phyloP scores from a whole-genome alignment of 2,329 filamentous ascomycete genomes.

The Tolypocladium nubicola region DNA sequence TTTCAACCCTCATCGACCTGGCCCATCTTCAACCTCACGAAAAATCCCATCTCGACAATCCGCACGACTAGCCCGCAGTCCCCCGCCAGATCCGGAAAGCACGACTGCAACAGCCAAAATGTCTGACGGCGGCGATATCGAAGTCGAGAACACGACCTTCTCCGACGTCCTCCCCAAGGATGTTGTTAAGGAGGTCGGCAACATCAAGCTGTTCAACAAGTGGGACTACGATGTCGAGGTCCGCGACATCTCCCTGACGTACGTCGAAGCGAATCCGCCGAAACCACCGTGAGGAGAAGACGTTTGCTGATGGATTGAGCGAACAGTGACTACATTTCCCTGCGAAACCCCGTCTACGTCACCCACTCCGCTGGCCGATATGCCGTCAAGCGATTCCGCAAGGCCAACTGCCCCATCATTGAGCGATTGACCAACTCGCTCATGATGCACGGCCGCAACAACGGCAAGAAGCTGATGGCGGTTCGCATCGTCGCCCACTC shows the following conservation, averaged over 20 bases:
- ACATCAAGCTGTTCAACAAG: constrained; percentile 96
- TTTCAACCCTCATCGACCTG: constrained; percentile 21
- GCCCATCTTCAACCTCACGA: constrained; percentile 23
- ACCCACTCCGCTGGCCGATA: constrained; percentile 98
- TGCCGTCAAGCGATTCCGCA: constrained; percentile 99
- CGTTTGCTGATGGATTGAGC: constrained; percentile 19
- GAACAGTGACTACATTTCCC: constrained; percentile 96
- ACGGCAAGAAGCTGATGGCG: constrained; percentile 99
- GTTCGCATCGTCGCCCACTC: constrained; percentile 98
- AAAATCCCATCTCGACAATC: constrained; percentile 27
- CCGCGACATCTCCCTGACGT: constrained; percentile 99
- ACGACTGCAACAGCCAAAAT: constrained; percentile 50
- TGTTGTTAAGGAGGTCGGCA: constrained; percentile 77
- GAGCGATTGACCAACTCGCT: constrained; percentile 99
- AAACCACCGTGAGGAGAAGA: neutral
- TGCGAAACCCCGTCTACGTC: constrained; percentile 97
- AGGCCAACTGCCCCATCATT: constrained; percentile 99
- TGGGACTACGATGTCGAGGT: constrained; percentile 99
- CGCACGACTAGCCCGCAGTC: constrained; percentile 26
- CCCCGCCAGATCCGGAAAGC: constrained; percentile 23
- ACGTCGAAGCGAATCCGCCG: constrained; percentile 26
- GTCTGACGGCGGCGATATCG: constrained; percentile 93
- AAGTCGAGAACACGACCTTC: constrained; percentile 69
- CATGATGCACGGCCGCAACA: constrained; percentile 99
- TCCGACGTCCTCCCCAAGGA: constrained; percentile 88